These are phyloP conservation scores for Odontarrhena argentea DNA, from an alignment of 345 rosid genomes.

Conservation along the genomic window DNA sequence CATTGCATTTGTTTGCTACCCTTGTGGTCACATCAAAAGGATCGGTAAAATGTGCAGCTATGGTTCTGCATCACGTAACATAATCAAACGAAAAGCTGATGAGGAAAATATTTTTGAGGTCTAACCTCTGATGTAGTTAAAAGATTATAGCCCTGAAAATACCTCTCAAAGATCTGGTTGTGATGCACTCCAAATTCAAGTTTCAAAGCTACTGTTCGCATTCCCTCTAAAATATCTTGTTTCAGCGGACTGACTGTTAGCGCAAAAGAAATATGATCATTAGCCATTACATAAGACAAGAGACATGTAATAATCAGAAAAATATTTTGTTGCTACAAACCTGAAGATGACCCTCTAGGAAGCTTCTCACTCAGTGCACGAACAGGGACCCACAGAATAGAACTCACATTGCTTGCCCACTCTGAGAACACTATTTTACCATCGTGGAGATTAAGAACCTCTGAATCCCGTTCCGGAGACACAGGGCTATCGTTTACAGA, in stretches of 20 bases:
- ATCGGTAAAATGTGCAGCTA: slow-evolving; percentile 93
- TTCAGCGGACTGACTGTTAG: slow-evolving; percentile 65
- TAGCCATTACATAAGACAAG: slow-evolving; percentile 28
- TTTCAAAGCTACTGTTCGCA: slow-evolving; percentile 95
- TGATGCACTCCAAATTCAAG: slow-evolving; percentile 90
- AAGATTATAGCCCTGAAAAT: slow-evolving; percentile 23
- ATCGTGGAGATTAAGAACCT: slow-evolving; percentile 59
- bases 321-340: slow-evolving; percentile 45
- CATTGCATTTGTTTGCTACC: slow-evolving; percentile 79
- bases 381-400: slow-evolving; percentile 90
- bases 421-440: slow-evolving; percentile 79
- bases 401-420: slow-evolving; percentile 78
- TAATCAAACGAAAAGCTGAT: slow-evolving; percentile 25
- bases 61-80: slow-evolving; percentile 57
- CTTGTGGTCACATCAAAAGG: slow-evolving; percentile 90
- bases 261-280: slow-evolving; percentile 33
- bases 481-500: slow-evolving; percentile 40
- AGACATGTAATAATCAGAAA: slow-evolving; percentile 35
- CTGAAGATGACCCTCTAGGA: slow-evolving; percentile 89
- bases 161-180: slow-evolving; percentile 95
- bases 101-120: slow-evolving; percentile 16
- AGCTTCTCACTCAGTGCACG: slow-evolving; percentile 73
- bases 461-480: slow-evolving; percentile 50
- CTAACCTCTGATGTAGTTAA: slow-evolving; percentile 13
- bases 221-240: slow-evolving; percentile 84